phyloP scores from a whole-genome alignment of 441 rosid species.

The Viola pubescens region DNA sequence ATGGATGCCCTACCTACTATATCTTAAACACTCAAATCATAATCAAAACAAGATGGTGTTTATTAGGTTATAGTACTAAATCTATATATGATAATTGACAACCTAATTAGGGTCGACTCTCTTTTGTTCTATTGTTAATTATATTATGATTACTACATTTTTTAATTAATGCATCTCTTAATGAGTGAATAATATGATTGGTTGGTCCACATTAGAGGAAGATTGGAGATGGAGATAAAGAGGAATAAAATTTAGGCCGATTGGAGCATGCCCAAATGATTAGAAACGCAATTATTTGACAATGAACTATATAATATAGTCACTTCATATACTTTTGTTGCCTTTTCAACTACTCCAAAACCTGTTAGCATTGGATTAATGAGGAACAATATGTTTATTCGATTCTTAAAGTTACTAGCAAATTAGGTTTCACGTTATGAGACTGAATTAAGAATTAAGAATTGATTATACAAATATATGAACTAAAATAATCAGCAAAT shows the following conservation, averaged over 20 bases:
- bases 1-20: conserved; percentile 18
- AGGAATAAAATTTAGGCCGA: conserved; percentile 17
- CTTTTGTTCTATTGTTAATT: not conserved
- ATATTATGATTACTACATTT: not conserved
- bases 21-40: conserved; percentile 13
- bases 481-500: too few relatives aligned
- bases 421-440: too few relatives aligned
- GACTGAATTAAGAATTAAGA: too few relatives aligned
- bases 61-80: not conserved
- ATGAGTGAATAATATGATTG: too few relatives aligned
- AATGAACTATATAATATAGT: conserved; percentile 9
- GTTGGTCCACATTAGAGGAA: conserved; percentile 14
- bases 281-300: conserved; percentile 27
- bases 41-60: not conserved
- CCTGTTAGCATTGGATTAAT: too few relatives aligned
- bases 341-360: not conserved
- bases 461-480: too few relatives aligned
- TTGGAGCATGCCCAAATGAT: conserved; percentile 29
- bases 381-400: too few relatives aligned
- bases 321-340: conserved; percentile 7
- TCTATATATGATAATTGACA: not conserved
- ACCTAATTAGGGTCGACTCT: not conserved
- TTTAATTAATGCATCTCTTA: too few relatives aligned
- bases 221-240: conserved; percentile 14
- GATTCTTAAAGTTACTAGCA: too few relatives aligned